Conservation (phyloP, 2,329 filamentous ascomycete species). For the Colletotrichum musae region DNA sequence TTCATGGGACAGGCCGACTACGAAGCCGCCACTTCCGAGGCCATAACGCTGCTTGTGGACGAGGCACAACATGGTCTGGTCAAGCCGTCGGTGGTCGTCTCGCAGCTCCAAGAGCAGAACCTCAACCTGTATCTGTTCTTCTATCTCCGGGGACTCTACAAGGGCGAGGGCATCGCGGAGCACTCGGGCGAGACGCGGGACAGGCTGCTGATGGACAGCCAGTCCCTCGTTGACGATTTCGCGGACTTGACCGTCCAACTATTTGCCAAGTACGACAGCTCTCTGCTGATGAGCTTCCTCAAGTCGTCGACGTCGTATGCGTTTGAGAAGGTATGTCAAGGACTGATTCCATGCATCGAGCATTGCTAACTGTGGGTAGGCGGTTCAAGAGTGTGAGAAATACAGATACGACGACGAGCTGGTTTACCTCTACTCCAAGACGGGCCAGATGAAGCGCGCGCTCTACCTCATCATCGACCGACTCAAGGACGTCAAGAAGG, state of each 20-base stretch:
- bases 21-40: slow-evolving; percentile 84
- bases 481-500: slow-evolving; percentile 91
- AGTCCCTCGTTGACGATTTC: slow-evolving; percentile 84
- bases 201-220: slow-evolving; percentile 70
- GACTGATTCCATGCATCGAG: neutral
- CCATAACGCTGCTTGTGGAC: slow-evolving; percentile 87
- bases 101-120: slow-evolving; percentile 79
- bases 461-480: slow-evolving; percentile 94
- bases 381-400: slow-evolving; percentile 82
- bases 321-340: slow-evolving; percentile 77
- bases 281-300: slow-evolving; percentile 88
- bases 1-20: slow-evolving; percentile 79
- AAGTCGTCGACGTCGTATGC: slow-evolving; percentile 88
- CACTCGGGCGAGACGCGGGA: slow-evolving; percentile 69
- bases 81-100: slow-evolving; percentile 81
- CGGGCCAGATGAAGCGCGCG: slow-evolving; percentile 92
- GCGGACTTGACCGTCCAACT: slow-evolving; percentile 89
- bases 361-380: slow-evolving; percentile 56
- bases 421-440: slow-evolving; percentile 96
- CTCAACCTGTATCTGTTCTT: slow-evolving; percentile 88
- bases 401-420: slow-evolving; percentile 89
- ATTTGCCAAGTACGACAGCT: slow-evolving; percentile 87
- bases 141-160: slow-evolving; percentile 91
- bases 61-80: slow-evolving; percentile 93
- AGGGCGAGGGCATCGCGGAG: slow-evolving; percentile 75